phyloP scores from a whole-genome alignment of 257 asterid species.

The Lycium ferocissimum region DNA sequence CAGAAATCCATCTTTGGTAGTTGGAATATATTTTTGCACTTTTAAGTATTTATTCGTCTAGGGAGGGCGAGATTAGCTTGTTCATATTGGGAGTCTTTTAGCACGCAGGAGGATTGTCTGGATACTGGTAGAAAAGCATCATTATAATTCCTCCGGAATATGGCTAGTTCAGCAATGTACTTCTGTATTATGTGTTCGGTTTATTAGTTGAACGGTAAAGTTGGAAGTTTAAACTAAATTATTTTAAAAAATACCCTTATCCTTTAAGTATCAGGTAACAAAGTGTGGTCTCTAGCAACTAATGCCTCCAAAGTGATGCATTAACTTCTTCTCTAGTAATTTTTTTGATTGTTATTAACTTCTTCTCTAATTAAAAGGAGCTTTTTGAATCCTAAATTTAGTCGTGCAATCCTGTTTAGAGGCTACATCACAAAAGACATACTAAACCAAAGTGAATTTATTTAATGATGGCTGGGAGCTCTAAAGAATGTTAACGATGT shows the following conservation, averaged over 20 bases:
- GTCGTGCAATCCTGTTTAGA: not conserved
- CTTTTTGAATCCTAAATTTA: not conserved
- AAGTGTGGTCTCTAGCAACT: not conserved
- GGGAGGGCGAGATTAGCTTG: not conserved
- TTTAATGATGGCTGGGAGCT: not conserved
- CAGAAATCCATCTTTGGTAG: not conserved
- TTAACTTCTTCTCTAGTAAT: not conserved
- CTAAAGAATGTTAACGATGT: not conserved
- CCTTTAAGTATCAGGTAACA: not conserved
- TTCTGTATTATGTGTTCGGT: not conserved
- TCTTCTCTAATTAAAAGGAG: not conserved
- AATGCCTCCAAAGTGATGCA: conserved; percentile 21
- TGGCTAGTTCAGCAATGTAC: conserved; percentile 5
- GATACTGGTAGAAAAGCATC: conserved; percentile 8
- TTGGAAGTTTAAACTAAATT: not conserved
- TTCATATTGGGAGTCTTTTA: not conserved
- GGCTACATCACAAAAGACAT: not conserved
- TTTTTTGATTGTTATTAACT: not conserved
- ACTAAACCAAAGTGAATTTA: not conserved
- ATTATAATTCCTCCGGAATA: not conserved
- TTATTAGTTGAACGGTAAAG: not conserved
- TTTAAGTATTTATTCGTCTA: not conserved
- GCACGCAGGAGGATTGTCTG: not conserved
- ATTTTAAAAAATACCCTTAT: not conserved
- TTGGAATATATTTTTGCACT: not conserved